Evolutionary conservation across 2,329 filamentous ascomycete species (phyloP).

Genomic region (Gnomoniopsis sp.): DNA sequence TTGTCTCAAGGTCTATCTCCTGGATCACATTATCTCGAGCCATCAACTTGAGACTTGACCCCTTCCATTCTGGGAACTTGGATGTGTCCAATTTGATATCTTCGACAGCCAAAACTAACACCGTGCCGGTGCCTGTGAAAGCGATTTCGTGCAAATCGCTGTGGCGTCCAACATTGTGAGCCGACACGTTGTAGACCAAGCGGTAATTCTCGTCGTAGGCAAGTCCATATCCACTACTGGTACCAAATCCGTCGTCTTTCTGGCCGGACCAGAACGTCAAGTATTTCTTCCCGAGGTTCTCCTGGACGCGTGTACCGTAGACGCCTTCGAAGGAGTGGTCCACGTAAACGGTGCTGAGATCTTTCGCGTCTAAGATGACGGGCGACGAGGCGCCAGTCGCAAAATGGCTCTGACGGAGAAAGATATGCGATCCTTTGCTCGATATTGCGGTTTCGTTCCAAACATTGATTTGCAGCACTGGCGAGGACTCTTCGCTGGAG

Average conservation of each 20-base stretch:
- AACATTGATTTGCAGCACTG: conserved; percentile 17
- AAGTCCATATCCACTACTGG: background rate
- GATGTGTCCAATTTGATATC: conserved; percentile 19
- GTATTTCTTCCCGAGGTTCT: conserved; percentile 17
- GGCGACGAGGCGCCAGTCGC: conserved; percentile 10
- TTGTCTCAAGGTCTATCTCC: conserved; percentile 34
- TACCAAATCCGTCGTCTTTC: conserved; percentile 16
- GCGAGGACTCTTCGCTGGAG: conserved; percentile 14
- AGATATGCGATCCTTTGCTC: conserved; percentile 20
- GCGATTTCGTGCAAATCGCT: conserved; percentile 40
- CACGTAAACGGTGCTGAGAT: conserved; percentile 19
- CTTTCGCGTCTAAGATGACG: conserved; percentile 18
- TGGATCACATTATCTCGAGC: conserved; percentile 26
- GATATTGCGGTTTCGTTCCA: conserved; percentile 21
- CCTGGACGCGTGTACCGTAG: conserved; percentile 20
- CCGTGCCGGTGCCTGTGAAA: conserved; percentile 37
- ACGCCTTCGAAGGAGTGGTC: conserved; percentile 19
- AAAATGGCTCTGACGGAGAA: conserved; percentile 19
- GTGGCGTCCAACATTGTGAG: background rate
- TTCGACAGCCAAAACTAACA: conserved; percentile 39
- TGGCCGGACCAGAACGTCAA: conserved; percentile 21
- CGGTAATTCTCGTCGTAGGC: conserved; percentile 27
- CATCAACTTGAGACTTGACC: conserved; percentile 31
- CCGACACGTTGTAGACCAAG: conserved; percentile 23
- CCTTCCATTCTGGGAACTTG: conserved; percentile 16